These are phyloP conservation scores for Geoglossum cookeanum DNA, from an alignment of 2,329 filamentous ascomycete genomes.

Conservation along the genomic window DNA sequence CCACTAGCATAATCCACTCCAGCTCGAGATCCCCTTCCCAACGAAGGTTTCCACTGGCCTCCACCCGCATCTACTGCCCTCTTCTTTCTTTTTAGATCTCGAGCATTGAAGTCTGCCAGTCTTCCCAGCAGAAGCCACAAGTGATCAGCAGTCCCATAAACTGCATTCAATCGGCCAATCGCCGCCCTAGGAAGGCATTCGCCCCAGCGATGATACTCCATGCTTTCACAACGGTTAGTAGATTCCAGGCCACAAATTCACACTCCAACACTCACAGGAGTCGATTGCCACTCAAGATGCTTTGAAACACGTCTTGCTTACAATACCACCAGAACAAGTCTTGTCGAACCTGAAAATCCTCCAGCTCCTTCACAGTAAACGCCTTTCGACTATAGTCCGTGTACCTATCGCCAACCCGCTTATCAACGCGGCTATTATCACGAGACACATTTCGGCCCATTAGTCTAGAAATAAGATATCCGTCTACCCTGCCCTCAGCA, in stretches of 20 bases:
- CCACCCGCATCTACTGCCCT: slow-evolving; percentile 42
- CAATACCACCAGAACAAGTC: slow-evolving; percentile 94
- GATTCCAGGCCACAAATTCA: background rate
- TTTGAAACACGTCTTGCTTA: slow-evolving; percentile 87
- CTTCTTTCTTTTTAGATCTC: slow-evolving; percentile 62
- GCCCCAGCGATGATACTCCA: slow-evolving; percentile 66
- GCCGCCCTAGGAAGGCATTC: slow-evolving; percentile 73
- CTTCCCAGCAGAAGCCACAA: slow-evolving; percentile 65
- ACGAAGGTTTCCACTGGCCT: slow-evolving; percentile 34
- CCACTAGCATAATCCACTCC: background rate
- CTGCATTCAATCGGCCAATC: slow-evolving; percentile 55
- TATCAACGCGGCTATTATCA: slow-evolving; percentile 28
- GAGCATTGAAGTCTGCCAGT: slow-evolving; percentile 56
- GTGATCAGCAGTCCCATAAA: slow-evolving; percentile 81
- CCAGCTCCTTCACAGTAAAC: slow-evolving; percentile 40
- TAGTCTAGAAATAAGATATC: slow-evolving; percentile 36
- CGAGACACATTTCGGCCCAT: slow-evolving; percentile 36
- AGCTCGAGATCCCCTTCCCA: slow-evolving; percentile 14
- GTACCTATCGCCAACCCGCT: slow-evolving; percentile 7
- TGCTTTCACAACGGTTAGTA: slow-evolving; percentile 27
- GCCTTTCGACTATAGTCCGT: slow-evolving; percentile 13
- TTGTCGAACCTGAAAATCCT: slow-evolving; percentile 59
- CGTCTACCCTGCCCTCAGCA: slow-evolving; percentile 28
- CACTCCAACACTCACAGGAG: slow-evolving; percentile 49
- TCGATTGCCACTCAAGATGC: slow-evolving; percentile 66